Evolutionary conservation across 2,329 filamentous ascomycete species (phyloP).

Genomic region (Colletotrichum eremochloae): DNA sequence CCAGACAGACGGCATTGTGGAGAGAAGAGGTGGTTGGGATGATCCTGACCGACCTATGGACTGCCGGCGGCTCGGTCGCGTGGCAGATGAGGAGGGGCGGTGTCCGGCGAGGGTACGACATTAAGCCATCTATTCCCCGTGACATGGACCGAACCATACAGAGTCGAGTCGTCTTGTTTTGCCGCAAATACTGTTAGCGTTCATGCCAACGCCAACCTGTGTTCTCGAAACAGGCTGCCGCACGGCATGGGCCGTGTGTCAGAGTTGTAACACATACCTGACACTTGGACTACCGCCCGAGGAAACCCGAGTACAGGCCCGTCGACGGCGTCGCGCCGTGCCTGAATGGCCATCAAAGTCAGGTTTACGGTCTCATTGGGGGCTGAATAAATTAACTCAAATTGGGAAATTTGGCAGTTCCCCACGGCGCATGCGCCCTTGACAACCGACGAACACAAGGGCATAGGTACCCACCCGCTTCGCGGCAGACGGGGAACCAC

Average conservation of each 20-base stretch:
- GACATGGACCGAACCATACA: background rate
- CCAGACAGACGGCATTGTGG: background rate
- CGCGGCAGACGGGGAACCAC: background rate
- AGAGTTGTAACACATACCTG: background rate
- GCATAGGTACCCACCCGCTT: background rate
- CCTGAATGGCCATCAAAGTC: background rate
- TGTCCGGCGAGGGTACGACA: background rate
- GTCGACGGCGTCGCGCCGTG: slow-evolving; percentile 10
- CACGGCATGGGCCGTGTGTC: background rate
- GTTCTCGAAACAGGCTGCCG: slow-evolving; percentile 2
- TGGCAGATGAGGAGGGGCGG: slow-evolving; percentile 9
- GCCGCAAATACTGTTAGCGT: background rate
- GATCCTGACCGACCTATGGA: background rate
- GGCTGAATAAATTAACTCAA: slow-evolving; percentile 16
- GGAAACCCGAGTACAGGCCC: background rate
- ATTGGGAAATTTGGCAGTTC: slow-evolving; percentile 19
- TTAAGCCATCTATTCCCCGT: background rate
- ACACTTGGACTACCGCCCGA: background rate
- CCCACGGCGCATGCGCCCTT: slow-evolving; percentile 3
- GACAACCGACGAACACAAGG: background rate
- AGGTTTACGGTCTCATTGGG: background rate
- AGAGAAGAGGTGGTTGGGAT: background rate
- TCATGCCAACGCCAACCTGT: too few species aligned
- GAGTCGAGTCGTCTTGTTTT: background rate
- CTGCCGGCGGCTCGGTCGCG: slow-evolving; percentile 22